Conservation (phyloP, 257 asterid species). For the Ballota nigra region DNA sequence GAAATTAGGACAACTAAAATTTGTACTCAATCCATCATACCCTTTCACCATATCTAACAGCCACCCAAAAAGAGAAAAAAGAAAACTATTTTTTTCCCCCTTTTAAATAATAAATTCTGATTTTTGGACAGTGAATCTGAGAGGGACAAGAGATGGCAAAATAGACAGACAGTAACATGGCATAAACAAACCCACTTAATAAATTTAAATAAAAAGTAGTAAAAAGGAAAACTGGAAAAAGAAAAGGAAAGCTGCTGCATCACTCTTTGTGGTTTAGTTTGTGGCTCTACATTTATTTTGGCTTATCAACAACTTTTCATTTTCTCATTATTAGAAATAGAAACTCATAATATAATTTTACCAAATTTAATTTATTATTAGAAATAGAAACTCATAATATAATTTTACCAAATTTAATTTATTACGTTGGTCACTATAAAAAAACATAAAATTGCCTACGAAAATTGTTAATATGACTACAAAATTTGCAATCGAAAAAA, state of each 20-base stretch:
- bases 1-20: background rate
- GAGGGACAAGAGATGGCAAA: slow-evolving; percentile 11
- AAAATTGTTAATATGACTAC: too few relatives aligned
- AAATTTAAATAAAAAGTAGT: background rate
- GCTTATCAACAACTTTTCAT: background rate
- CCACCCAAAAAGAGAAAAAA: background rate
- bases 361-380: too few relatives aligned
- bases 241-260: slow-evolving; percentile 25
- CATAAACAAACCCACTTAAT: slow-evolving; percentile 5
- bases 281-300: background rate
- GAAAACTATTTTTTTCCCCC: background rate
- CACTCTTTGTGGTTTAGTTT: background rate
- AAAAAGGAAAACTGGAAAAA: background rate
- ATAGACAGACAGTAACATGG: slow-evolving; percentile 27
- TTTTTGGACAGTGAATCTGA: slow-evolving; percentile 12
- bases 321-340: background rate
- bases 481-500: too few relatives aligned
- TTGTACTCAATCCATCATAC: background rate
- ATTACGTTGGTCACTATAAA: too few relatives aligned
- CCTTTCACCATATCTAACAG: slow-evolving; percentile 12
- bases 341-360: too few relatives aligned
- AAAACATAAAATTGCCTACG: too few relatives aligned
- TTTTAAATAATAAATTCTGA: background rate
- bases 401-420: too few relatives aligned
- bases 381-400: too few relatives aligned